Base-by-base conservation (phyloP, 2,329 filamentous ascomycete genomes). In the Aspergillus eucalypticola region DNA sequence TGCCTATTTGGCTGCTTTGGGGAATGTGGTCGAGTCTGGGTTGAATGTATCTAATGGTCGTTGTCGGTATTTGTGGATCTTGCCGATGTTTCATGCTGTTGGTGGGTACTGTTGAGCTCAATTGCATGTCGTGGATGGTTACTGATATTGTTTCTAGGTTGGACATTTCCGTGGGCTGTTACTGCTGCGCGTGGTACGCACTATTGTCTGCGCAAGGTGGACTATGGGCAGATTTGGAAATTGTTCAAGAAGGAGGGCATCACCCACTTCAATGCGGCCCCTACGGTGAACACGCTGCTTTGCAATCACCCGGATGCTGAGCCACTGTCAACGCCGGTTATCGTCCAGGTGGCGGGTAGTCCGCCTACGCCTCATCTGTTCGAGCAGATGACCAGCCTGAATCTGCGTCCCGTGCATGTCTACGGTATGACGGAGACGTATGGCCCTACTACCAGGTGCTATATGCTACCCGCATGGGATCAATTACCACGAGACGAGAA, bases 221-320 rank as follows among this genome's bases (percentile, higher is more conserved):
- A 98, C 77, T 99, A 99, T 73, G 87, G 91, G 0, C 82, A 94
- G 60, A 96, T 99, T 61, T 99, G 95, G 95, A 85, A 85, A 52
- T 79, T 99, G 3, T 80, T 99, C 35, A 96, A 92, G 71, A 85
- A 92, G 55, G 91, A 98, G 76, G 82, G 86, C 6, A 90, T 99
- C 64, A 98, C 92, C 0, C 95, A 99, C 76, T 98, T 96, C 80
- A 96, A 94, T 71, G 94, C 94, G 0, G 95, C 94, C 0, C 95
- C 95, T 0, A 99, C 95, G 0, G 95, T 99, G 55, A 98, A 98
- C 75, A 99, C 94, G 0, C 80, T 98, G 0, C 85, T 99, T 2
- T 96, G 95, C 72, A 89, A 89, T 11, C 85, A 90, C 3, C 83
- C 88, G 42, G 88, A 92, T 74, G 94, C 95, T 2, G 85, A 84